Percentiles rank a stretch among this genome's conserved stretches.
Conservation (phyloP, 371 early-diverging fungal genomes). For the Cokeromyces recurvatus region DNA sequence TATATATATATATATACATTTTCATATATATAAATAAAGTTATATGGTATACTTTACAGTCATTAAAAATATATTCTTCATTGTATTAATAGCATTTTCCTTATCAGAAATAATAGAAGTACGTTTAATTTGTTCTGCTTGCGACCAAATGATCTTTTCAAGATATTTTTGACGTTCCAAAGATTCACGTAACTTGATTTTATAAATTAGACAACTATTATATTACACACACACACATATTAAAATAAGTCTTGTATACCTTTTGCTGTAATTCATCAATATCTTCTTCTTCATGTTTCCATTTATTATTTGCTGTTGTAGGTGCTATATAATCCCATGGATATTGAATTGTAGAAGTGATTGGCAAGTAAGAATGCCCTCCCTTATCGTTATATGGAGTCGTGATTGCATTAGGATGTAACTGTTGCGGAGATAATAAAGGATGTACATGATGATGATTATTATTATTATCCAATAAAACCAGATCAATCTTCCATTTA, state of each 20-base stretch:
- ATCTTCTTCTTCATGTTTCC: no score
- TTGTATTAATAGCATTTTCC: slow-evolving; percentile 22
- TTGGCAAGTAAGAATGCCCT: slow-evolving; percentile 5
- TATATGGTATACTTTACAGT: slow-evolving; percentile 20
- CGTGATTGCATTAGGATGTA: slow-evolving; percentile 18
- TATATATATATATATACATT: no score
- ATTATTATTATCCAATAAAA: slow-evolving; percentile 20
- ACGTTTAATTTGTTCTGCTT: slow-evolving; percentile 24
- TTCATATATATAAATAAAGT: no score
- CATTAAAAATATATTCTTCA: slow-evolving; percentile 28
- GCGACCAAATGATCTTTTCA: slow-evolving; percentile 25
- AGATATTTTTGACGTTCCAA: slow-evolving; percentile 23
- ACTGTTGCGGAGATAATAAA: slow-evolving; percentile 21
- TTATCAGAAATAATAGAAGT: slow-evolving; percentile 3
- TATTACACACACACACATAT: neutral
- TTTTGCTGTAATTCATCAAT: slow-evolving; percentile 25
- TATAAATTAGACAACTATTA: no score
- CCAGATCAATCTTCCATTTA: slow-evolving; percentile 34
- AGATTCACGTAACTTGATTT: slow-evolving; percentile 18
- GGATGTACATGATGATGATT: slow-evolving; percentile 6
- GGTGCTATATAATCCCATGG: slow-evolving; percentile 14
- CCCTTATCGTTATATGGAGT: neutral
- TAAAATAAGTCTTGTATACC: slow-evolving; percentile 13
- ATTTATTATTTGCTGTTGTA: no score
- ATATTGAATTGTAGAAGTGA: slow-evolving; percentile 18